Conservation (phyloP, 2,329 filamentous ascomycete genomes). For the Phaeoacremonium minimum region DNA sequence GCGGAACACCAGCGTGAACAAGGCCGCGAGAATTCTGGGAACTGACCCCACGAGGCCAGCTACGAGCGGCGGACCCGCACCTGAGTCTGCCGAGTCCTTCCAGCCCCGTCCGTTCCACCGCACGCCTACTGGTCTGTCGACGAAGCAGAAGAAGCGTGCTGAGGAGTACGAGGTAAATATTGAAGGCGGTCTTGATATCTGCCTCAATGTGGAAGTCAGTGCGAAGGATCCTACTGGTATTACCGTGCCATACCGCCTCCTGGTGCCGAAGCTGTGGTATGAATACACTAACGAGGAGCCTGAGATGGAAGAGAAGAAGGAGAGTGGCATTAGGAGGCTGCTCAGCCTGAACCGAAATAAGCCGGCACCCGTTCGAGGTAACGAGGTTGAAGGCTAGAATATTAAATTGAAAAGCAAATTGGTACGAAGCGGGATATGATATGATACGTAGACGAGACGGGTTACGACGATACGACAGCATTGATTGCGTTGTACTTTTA, state of each 20-base stretch:
- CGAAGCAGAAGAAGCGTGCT: slow-evolving; percentile 54
- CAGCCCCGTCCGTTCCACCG: slow-evolving; percentile 52
- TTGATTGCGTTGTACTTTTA: no score
- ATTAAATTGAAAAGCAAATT: no score
- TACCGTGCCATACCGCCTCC: slow-evolving; percentile 79
- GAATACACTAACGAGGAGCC: slow-evolving; percentile 41
- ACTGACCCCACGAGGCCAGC: slow-evolving; percentile 3
- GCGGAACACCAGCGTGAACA: slow-evolving; percentile 13
- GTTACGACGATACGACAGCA: no score
- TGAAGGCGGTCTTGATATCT: slow-evolving; percentile 80
- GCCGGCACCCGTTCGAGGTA: no score
- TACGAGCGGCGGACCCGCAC: neutral
- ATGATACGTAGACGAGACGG: no score
- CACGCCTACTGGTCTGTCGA: slow-evolving; percentile 64
- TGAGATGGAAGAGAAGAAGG: slow-evolving; percentile 15
- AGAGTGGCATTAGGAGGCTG: slow-evolving; percentile 8
- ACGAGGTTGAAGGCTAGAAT: no score
- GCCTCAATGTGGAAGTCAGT: slow-evolving; percentile 84
- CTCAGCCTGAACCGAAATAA: slow-evolving; percentile 9
- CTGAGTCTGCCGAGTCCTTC: slow-evolving; percentile 7
- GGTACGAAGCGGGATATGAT: no score
- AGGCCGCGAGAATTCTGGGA: slow-evolving; percentile 8
- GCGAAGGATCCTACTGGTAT: slow-evolving; percentile 81
- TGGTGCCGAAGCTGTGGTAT: slow-evolving; percentile 75
- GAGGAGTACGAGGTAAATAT: slow-evolving; percentile 64